A percentile compares a stretch with the other conserved stretches of the same genome.
phyloP scores from a whole-genome alignment of 257 asterid genomes.

The Solanum sparsipilum region DNA sequence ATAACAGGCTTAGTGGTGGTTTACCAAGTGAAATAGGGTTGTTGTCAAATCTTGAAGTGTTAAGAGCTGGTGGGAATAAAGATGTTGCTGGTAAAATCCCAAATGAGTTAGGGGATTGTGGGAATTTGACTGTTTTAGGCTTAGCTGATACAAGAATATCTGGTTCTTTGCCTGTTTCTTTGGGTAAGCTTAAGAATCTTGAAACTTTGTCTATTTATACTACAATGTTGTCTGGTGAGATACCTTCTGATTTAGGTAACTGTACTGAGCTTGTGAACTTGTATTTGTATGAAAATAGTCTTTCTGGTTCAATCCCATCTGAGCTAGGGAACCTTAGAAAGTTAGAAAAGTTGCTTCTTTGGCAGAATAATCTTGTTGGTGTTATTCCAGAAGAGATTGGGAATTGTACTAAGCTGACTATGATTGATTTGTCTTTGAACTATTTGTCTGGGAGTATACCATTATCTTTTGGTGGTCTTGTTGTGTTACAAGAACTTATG shows the following conservation, averaged over 20 bases:
- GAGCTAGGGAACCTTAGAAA: constrained; percentile 28
- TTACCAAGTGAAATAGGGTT: constrained; percentile 23
- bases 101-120: constrained; percentile 23
- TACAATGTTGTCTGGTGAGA: constrained; percentile 36
- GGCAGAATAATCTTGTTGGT: constrained; percentile 37
- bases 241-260: constrained; percentile 30
- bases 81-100: constrained; percentile 31
- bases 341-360: constrained; percentile 24
- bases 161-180: constrained; percentile 27
- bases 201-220: constrained; percentile 31
- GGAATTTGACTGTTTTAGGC: constrained; percentile 31
- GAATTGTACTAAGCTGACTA: constrained; percentile 19
- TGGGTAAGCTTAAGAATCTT: constrained; percentile 31
- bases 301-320: constrained; percentile 33
- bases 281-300: constrained; percentile 34
- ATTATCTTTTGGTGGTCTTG: constrained; percentile 25
- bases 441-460: constrained; percentile 35
- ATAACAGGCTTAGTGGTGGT: constrained; percentile 23
- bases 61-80: constrained; percentile 33
- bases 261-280: constrained; percentile 38
- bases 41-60: constrained; percentile 20
- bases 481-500: constrained; percentile 36
- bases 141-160: constrained; percentile 30
- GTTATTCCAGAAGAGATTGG: constrained; percentile 33
- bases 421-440: constrained; percentile 35